Conservation (phyloP, 2,329 filamentous ascomycete genomes). For the Fusarium pseudonygamai region DNA sequence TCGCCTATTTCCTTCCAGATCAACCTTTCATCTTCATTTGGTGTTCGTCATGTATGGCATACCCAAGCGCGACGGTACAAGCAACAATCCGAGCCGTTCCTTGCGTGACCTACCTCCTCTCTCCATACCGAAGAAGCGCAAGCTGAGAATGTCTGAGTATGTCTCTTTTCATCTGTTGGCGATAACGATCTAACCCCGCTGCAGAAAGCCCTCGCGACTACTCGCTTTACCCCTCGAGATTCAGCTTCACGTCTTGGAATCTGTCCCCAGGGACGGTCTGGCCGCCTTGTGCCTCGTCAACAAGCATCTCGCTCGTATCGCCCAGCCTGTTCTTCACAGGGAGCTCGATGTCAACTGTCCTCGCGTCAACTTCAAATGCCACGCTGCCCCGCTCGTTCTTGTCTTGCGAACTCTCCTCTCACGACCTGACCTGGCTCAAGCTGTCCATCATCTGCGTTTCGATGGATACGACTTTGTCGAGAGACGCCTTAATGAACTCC, state of each 20-base stretch:
- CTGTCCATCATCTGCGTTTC: not conserved
- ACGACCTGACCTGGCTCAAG: not conserved
- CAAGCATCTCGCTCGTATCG: no score
- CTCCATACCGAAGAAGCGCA: not conserved
- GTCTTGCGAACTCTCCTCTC: not conserved
- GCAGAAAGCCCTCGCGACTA: no score
- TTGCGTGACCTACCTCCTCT: not conserved
- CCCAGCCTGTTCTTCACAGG: no score
- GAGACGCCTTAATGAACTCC: not conserved
- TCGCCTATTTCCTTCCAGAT: not conserved
- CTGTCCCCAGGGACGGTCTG: no score
- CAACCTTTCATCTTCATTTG: no score
- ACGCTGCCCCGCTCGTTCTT: not conserved
- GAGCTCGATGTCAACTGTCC: not conserved
- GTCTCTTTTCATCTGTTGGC: not conserved
- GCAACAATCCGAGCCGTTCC: not conserved
- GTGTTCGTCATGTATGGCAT: not conserved
- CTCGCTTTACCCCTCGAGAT: no score
- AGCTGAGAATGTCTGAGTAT: not conserved
- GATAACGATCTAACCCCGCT: not conserved
- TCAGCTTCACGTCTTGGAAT: no score
- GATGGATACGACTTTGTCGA: not conserved
- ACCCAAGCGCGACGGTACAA: not conserved
- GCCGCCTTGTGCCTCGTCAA: no score
- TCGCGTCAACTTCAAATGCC: not conserved